Conservation (phyloP, 2,329 filamentous ascomycete species). For the Arthrobotrys conoides region DNA sequence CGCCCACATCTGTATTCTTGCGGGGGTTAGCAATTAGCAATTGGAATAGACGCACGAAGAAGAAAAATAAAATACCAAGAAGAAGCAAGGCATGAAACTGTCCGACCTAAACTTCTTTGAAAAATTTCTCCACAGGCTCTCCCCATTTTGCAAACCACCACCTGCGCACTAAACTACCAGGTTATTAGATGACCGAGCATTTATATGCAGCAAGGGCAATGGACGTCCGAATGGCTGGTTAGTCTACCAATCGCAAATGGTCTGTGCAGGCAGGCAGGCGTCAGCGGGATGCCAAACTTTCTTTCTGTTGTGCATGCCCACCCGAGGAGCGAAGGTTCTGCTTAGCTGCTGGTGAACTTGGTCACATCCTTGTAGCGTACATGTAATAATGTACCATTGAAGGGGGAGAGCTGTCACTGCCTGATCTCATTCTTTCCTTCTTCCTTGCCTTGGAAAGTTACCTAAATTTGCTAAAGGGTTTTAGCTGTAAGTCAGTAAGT, state of each 20-base stretch:
- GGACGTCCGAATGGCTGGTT: slow-evolving; percentile 32
- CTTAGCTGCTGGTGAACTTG: slow-evolving; percentile 32
- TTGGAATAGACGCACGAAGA: slow-evolving; percentile 47
- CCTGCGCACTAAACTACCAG: slow-evolving; percentile 23
- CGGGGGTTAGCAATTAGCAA: slow-evolving; percentile 41
- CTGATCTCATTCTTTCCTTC: slow-evolving; percentile 40
- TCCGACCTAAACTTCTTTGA: slow-evolving; percentile 49
- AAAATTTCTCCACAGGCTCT: slow-evolving; percentile 55
- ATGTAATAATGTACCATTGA: slow-evolving; percentile 44
- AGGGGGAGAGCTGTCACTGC: slow-evolving; percentile 45
- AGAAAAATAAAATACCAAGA: slow-evolving; percentile 44
- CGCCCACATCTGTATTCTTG: slow-evolving; percentile 43
- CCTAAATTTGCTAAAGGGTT: slow-evolving; percentile 37
- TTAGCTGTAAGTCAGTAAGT: slow-evolving; percentile 45
- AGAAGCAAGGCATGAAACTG: slow-evolving; percentile 60
- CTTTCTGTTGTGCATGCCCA: slow-evolving; percentile 59
- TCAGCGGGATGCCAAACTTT: slow-evolving; percentile 61
- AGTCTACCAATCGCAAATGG: slow-evolving; percentile 57
- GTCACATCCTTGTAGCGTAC: slow-evolving; percentile 54
- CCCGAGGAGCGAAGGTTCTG: slow-evolving; percentile 47
- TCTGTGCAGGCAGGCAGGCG: slow-evolving; percentile 60
- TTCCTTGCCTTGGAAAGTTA: slow-evolving; percentile 57
- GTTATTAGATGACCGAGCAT: slow-evolving; percentile 36
- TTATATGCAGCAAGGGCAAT: slow-evolving; percentile 52
- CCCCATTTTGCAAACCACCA: slow-evolving; percentile 35